Conservation (phyloP, 179 eudicot genomes). For the Spinacia oleracea region DNA sequence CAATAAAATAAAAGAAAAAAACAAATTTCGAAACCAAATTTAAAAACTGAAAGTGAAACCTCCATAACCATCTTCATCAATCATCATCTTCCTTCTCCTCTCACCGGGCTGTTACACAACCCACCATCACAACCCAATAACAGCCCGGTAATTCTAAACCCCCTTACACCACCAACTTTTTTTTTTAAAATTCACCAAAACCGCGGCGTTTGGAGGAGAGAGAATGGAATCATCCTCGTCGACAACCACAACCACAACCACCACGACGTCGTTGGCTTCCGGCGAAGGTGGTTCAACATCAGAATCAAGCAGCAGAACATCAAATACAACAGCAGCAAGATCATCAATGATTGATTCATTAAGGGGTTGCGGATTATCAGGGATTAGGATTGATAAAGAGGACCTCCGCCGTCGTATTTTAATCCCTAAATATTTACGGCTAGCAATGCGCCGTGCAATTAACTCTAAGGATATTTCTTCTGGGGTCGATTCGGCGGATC, state of each 20-base stretch:
- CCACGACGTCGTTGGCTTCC: conserved; percentile 8
- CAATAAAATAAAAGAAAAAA: neutral
- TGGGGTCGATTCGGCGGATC: conserved; percentile 29
- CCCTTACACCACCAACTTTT: too few species aligned
- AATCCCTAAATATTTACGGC: conserved; percentile 63
- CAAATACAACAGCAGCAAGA: conserved; percentile 32
- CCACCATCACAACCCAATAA: neutral
- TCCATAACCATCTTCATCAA: neutral
- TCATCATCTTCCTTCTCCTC: neutral
- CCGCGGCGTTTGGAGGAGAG: neutral
- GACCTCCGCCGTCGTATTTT: conserved; percentile 48
- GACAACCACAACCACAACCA: conserved; percentile 10
- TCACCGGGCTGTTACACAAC: conserved; percentile 17
- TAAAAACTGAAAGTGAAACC: conserved; percentile 5
- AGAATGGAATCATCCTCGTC: conserved; percentile 10
- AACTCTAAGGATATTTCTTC: conserved; percentile 40
- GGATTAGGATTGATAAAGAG: conserved; percentile 49
- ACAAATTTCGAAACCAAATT: too few species aligned
- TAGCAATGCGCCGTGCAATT: conserved; percentile 66
- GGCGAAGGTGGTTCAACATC: neutral
- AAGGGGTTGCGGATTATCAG: conserved; percentile 54
- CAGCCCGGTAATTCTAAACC: neutral
- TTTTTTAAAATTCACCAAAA: neutral
- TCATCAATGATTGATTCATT: conserved; percentile 74
- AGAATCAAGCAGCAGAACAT: conserved; percentile 4